Conservation (phyloP, 306 rosid genomes). For the Trichosanthes truncata region DNA sequence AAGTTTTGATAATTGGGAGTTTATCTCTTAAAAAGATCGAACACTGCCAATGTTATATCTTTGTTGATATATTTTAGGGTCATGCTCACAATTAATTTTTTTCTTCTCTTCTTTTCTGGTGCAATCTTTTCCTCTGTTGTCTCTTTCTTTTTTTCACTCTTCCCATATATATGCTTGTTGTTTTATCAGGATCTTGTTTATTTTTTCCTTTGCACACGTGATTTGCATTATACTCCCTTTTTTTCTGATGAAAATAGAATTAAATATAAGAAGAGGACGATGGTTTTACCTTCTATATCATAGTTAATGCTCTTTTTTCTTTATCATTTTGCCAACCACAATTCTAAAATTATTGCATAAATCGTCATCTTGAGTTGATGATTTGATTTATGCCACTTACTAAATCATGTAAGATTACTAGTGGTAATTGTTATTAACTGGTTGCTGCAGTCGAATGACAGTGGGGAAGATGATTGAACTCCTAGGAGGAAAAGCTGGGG, state of each 20-base stretch:
- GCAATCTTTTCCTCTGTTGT: no score
- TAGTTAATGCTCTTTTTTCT: background rate
- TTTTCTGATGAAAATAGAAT: background rate
- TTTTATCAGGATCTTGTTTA: background rate
- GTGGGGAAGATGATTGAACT: slow-evolving; percentile 99
- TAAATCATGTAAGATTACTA: background rate
- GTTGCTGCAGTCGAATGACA: slow-evolving; percentile 76
- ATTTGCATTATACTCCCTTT: background rate
- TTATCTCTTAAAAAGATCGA: no score
- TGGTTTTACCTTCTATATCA: background rate
- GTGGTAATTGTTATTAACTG: background rate
- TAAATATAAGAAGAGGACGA: background rate
- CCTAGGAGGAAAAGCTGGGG: slow-evolving; percentile 96
- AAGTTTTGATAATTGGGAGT: no score
- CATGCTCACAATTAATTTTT: no score
- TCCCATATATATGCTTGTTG: background rate
- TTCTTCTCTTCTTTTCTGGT: no score
- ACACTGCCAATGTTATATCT: no score
- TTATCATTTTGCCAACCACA: background rate
- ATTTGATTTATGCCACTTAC: background rate
- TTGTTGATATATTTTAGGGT: no score
- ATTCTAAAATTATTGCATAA: background rate
- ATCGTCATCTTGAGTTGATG: background rate
- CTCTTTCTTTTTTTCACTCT: no score
- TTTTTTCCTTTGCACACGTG: background rate